Percentiles rank a stretch among this genome's conserved stretches.
Conservation (phyloP, 1,284 basidiomycete genomes). For the Cystobasidiaceae sp. region DNA sequence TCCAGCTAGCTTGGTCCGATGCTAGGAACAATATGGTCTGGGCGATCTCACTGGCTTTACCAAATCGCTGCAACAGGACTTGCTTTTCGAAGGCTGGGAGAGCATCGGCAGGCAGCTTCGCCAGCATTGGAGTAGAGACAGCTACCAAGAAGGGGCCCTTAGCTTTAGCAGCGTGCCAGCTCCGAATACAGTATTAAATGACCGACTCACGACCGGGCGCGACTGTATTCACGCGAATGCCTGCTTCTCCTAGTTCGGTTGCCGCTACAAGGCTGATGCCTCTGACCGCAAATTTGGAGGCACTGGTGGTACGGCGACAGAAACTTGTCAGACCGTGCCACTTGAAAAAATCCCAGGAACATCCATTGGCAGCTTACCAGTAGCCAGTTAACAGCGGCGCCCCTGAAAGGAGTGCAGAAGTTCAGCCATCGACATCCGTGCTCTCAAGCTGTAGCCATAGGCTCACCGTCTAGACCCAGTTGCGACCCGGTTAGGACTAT, state of each 20-base stretch:
- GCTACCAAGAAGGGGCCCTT: background rate
- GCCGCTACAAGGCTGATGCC: slow-evolving; percentile 1
- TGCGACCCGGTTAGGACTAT: slow-evolving; percentile 8
- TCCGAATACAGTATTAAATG: background rate
- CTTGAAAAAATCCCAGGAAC: too few species aligned
- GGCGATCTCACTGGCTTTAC: slow-evolving; percentile 14
- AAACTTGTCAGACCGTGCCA: too few species aligned
- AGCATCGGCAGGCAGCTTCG: background rate
- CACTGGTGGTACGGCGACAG: too few species aligned
- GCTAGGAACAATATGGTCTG: slow-evolving; percentile 6
- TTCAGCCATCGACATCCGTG: background rate
- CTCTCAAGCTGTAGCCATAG: background rate
- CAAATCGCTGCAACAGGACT: background rate
- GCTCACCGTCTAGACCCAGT: slow-evolving; percentile 10
- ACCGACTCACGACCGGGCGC: slow-evolving; percentile 5
- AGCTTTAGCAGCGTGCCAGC: background rate
- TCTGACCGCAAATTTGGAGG: slow-evolving; percentile 11
- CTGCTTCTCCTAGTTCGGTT: background rate
- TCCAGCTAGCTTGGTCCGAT: slow-evolving; percentile 12
- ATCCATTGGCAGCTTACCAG: too few species aligned
- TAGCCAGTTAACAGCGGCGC: background rate
- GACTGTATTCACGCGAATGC: slow-evolving; percentile 6
- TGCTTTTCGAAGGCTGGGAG: background rate
- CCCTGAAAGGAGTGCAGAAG: background rate
- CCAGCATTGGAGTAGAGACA: slow-evolving; percentile 4